Evolutionary conservation across 306 rosid species (phyloP).

Genomic region (Quercus aquifolioides): DNA sequence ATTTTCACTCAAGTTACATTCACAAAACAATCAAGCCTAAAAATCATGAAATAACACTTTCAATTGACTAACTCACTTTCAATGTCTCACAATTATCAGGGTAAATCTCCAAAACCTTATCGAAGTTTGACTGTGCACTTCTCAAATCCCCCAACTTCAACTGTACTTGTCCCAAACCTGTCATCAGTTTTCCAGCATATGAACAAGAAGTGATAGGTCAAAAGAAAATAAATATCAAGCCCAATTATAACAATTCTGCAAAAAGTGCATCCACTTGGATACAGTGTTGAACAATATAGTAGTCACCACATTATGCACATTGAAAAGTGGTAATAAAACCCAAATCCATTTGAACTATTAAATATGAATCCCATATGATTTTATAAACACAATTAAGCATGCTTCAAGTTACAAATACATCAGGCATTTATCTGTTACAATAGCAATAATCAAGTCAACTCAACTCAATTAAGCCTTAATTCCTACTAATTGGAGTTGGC

Average conservation of each 20-base stretch:
- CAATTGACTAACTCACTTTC: conserved; percentile 60
- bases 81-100: conserved; percentile 91
- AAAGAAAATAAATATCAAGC: conserved; percentile 7
- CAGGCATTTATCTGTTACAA: not conserved
- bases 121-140: conserved; percentile 89
- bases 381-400: conserved; percentile 9
- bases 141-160: conserved; percentile 90
- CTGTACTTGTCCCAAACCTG: conserved; percentile 98
- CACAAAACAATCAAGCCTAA: conserved; percentile 4
- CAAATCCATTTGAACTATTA: not conserved
- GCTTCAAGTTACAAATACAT: not conserved
- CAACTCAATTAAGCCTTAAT: not conserved
- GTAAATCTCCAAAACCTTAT: conserved; percentile 86
- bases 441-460: not conserved
- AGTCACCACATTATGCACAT: conserved; percentile 4
- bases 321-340: not conserved
- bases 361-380: not conserved
- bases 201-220: conserved; percentile 1
- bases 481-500: not conserved
- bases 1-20: not conserved
- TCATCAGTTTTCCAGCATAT: conserved; percentile 22
- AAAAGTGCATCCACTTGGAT: conserved; percentile 21
- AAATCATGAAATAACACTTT: conserved; percentile 6
- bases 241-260: conserved; percentile 1
- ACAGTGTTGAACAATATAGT: conserved; percentile 4